phyloP scores from a whole-genome alignment of 176 grass and related monocot genomes.

The Bonia amplexicaulis region DNA sequence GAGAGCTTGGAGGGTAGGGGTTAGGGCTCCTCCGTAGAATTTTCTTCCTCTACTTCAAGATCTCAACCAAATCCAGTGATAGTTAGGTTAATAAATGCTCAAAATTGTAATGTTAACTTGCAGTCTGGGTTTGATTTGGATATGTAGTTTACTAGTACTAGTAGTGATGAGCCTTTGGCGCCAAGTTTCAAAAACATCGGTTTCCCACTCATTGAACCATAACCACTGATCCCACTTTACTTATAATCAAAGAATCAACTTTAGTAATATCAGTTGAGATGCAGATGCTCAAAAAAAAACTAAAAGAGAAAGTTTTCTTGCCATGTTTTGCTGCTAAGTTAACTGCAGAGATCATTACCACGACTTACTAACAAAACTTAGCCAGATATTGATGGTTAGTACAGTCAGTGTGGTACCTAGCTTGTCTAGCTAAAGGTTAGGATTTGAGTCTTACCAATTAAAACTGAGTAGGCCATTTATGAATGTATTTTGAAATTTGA shows the following conservation, averaged over 20 bases:
- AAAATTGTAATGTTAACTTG: neutral
- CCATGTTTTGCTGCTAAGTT: no score
- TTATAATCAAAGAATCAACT: slow-evolving; percentile 15
- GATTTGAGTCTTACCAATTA: neutral
- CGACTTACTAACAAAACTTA: neutral
- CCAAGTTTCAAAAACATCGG: slow-evolving; percentile 18
- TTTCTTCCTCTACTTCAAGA: neutral
- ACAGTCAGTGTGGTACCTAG: neutral
- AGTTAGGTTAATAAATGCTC: slow-evolving; percentile 5
- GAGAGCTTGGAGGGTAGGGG: no score
- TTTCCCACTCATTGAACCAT: neutral
- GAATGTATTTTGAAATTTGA: neutral
- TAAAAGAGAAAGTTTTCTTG: no score
- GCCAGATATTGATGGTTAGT: neutral
- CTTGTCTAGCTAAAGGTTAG: neutral
- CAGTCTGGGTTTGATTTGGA: neutral
- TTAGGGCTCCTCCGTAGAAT: no score
- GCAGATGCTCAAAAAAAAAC: no score
- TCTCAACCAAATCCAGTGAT: neutral
- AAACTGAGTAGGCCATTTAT: neutral
- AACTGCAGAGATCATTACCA: no score
- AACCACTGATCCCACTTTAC: slow-evolving; percentile 23
- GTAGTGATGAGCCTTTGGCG: slow-evolving; percentile 22
- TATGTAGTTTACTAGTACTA: neutral
- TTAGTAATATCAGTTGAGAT: no score